Evolutionary conservation across 2,329 filamentous ascomycete species (phyloP), one percentile per base, ranked within the genome.

Genomic region (Arthroderma sp.): DNA sequence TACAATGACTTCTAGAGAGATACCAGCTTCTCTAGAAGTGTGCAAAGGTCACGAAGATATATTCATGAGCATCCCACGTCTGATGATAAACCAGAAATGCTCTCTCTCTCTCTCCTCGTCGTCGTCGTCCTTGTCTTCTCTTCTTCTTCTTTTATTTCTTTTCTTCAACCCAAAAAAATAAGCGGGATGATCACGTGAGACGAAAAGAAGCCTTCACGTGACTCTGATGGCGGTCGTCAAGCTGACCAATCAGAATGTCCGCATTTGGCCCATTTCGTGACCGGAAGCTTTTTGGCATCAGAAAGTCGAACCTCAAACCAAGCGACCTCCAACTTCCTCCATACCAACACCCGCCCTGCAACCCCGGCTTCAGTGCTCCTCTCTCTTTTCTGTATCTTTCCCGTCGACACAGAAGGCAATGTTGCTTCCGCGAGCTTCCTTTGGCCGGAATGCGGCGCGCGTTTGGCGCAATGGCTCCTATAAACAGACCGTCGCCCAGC

Each of bases 11-110:
- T 81, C 83, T 84, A 86, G 83, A 83, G 85, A 81, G 77, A 80
- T 84, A 80, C 81, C 81, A 83, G 78, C 80, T 85, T 85, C 85
- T 84, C 85, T 84, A 86, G 83, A 87, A 82, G 83, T 23, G 47
- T 41, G 15, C 33, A 41, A 33, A 31, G 37, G 54, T 55, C 54
- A 55, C 37, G 54, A 43, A 21, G 1, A 19, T 43, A 33, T 19
- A 55, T 33, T 56, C 59, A 60, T 60, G 19, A 43, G 59, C 38
- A 41, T 41, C 17, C 33, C 15, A 41, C 28, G 25, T 6, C 21
- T n/a, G 17, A n/a, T n/a, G 17, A 7, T 19, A 17, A 23, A 21
- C 25, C 47, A 31, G 28, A 7, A n/a, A 23, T 23, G 17, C n/a
- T 35, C 9, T 57, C 19, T 23, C 25, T 47, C 51, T 28, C 8